Evolutionary conservation across 345 rosid genomes (phyloP).

Genomic region (Melaleuca quinquenervia): DNA sequence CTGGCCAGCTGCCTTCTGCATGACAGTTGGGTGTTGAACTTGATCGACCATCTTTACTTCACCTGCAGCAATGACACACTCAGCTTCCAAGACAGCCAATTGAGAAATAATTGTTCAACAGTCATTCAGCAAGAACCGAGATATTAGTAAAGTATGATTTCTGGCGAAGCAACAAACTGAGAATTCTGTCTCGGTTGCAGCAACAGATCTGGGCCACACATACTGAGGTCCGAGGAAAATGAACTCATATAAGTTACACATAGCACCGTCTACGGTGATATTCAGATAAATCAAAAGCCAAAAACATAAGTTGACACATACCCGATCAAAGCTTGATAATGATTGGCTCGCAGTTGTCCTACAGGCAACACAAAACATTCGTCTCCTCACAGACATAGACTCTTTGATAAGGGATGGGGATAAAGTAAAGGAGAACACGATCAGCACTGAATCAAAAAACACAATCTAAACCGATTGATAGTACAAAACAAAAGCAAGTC

Average conservation of each 20-base stretch:
- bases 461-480: not conserved
- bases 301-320: not conserved
- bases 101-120: not conserved
- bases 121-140: not conserved
- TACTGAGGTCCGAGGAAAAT: not conserved
- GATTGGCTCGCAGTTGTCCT: not conserved
- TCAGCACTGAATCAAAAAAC: not conserved
- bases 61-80: slow-evolving; percentile 17
- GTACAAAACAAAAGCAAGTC: not conserved
- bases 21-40: slow-evolving; percentile 49
- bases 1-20: slow-evolving; percentile 69
- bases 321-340: not conserved
- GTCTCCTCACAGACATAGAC: not conserved
- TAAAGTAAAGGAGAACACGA: not conserved
- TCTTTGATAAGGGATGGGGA: not conserved
- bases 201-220: not conserved
- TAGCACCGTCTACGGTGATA: not conserved
- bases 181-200: not conserved
- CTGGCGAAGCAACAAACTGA: not conserved
- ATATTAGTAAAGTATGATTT: not conserved
- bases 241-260: not conserved
- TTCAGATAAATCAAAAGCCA: not conserved
- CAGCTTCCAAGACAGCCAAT: not conserved
- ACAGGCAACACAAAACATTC: not conserved
- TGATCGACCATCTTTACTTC: slow-evolving; percentile 61